These are phyloP conservation scores for Aegilops umbellulata DNA, from an alignment of 176 grass and related monocot genomes.

Conservation along the genomic window DNA sequence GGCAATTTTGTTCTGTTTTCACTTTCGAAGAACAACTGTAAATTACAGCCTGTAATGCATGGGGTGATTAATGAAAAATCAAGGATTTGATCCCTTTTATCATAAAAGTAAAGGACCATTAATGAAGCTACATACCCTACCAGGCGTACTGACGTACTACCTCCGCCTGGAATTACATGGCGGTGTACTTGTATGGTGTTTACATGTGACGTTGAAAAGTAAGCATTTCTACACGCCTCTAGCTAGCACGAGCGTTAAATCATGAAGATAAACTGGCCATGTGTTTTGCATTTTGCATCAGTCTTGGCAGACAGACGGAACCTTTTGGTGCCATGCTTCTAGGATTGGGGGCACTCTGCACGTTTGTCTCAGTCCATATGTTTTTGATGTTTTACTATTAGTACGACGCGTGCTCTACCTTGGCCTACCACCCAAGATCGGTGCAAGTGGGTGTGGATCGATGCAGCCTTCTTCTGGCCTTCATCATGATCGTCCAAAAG, in stretches of 20 bases:
- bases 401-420: background rate
- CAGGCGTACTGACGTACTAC: no score
- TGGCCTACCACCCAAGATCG: background rate
- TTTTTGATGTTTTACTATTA: background rate
- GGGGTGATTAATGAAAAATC: no score
- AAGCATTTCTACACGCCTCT: background rate
- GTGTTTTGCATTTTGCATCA: background rate
- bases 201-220: no score
- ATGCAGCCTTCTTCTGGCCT: background rate
- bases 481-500: background rate
- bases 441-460: background rate
- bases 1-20: no score
- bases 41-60: no score
- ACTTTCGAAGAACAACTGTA: no score
- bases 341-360: background rate
- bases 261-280: background rate
- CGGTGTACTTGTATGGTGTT: no score
- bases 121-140: no score
- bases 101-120: no score
- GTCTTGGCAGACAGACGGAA: background rate
- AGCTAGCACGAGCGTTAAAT: background rate
- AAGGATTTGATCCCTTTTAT: no score
- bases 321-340: background rate
- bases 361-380: background rate
- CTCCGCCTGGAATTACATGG: no score